phyloP scores from a whole-genome alignment of 2,329 filamentous ascomycete species.

The Pestalotiopsis sp. region DNA sequence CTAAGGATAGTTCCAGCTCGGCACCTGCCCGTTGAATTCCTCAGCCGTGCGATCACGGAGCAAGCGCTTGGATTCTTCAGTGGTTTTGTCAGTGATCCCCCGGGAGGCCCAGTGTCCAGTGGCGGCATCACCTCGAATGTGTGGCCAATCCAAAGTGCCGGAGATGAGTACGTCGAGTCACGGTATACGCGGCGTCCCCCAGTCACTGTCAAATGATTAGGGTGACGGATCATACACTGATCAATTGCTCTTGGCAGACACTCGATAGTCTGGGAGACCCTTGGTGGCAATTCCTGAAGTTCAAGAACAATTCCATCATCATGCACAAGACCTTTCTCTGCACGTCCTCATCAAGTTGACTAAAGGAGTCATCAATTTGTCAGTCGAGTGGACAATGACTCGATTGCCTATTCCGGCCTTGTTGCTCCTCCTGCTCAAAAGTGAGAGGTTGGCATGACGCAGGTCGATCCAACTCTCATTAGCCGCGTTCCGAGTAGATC shows the following conservation, averaged over 20 bases:
- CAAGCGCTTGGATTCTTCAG: no score
- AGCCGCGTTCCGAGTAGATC: neutral
- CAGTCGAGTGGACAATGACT: neutral
- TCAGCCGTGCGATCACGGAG: no score
- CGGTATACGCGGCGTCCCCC: neutral
- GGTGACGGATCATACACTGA: neutral
- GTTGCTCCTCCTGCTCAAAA: neutral
- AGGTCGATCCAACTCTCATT: neutral
- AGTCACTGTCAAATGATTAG: neutral
- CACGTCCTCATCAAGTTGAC: neutral
- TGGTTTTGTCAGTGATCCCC: no score
- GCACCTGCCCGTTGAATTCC: no score
- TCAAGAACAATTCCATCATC: neutral
- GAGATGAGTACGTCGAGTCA: no score
- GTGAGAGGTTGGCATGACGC: neutral
- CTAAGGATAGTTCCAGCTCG: no score
- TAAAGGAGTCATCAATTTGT: neutral
- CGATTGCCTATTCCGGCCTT: neutral
- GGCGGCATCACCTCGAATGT: no score
- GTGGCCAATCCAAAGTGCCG: no score
- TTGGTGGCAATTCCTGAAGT: neutral
- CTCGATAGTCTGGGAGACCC: neutral
- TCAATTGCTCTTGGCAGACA: neutral
- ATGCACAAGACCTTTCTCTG: neutral
- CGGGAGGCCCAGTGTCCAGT: no score